Evolutionary conservation across 352 stramenopile species (phyloP).

Genomic region (Phytophthora nicotianae): DNA sequence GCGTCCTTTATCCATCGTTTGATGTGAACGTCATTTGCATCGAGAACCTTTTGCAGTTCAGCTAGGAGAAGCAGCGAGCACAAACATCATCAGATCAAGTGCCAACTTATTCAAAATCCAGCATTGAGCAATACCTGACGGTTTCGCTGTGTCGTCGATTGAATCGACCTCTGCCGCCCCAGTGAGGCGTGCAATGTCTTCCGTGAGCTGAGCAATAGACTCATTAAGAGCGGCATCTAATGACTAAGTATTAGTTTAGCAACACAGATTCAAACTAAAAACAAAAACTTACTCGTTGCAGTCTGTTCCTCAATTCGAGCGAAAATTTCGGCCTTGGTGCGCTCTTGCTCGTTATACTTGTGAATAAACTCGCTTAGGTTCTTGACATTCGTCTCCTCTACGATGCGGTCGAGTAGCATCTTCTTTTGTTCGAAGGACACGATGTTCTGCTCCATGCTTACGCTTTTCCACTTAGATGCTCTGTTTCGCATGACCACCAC

Average conservation of each 20-base stretch:
- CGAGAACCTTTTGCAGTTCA: constrained; percentile 62
- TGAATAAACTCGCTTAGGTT: constrained; percentile 72
- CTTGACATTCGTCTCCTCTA: constrained; percentile 50
- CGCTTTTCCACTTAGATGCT: constrained; percentile 49
- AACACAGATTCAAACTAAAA: background rate
- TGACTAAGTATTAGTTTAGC: background rate
- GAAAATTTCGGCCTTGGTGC: constrained; percentile 54
- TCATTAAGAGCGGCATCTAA: constrained; percentile 55
- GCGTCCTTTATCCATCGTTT: constrained; percentile 52
- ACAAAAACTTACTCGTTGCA: constrained; percentile 36
- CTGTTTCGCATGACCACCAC: constrained; percentile 11
- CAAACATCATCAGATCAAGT: no score
- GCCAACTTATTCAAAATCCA: background rate
- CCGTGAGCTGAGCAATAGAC: constrained; percentile 50
- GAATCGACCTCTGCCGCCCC: constrained; percentile 45
- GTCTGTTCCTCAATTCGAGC: constrained; percentile 59
- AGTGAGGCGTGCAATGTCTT: constrained; percentile 61
- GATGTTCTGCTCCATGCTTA: constrained; percentile 65
- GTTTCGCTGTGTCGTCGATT: constrained; percentile 42
- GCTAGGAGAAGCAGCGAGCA: background rate
- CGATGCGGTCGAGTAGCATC: constrained; percentile 58
- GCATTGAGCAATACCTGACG: constrained; percentile 37
- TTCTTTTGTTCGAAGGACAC: constrained; percentile 80
- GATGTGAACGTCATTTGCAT: constrained; percentile 53
- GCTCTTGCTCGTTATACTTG: constrained; percentile 67